Base-by-base conservation (phyloP, 345 rosid genomes). In the Citrus medica region DNA sequence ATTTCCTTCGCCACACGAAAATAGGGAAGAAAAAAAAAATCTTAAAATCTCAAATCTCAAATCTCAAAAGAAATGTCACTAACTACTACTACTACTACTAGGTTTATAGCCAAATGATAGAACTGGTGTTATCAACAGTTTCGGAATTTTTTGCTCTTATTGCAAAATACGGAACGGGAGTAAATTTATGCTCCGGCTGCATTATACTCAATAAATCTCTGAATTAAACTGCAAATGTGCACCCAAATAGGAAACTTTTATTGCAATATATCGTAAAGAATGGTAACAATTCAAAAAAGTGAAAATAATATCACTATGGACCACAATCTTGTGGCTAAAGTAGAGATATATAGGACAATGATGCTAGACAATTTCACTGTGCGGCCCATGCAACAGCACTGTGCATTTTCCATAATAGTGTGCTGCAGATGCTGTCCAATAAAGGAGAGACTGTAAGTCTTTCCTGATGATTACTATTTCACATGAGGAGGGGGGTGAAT, bases 381-480 rank as follows among this genome's bases (percentile, higher is more conserved):
- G 79, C 40, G 51, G 24, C 75, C 68, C 64, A 72, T 69, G 79
- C 79, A 56, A 46, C 17, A 79, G 9, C 38, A 35, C 75, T 46
- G 79, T 74, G 79, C 81, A 53, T 53, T 76, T 79, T 78, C 80
- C 84, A 81, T 28, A 75, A 70, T 81, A 74, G 77, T 67, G 5
- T 74, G 79, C 56, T 76, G 77, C 77, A 79, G 86, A 76, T 82
- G 48, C 75, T 83, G 90, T 84, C 85, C 75, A 72, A 78, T 40
- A 72, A 81, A 82, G 69, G 67, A 66, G n/a, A 37, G 81, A 78
- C 61, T 58, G 4, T 48, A 10, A 46, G 22, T 32, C 60, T 71
- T 46, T 60, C 61, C n/a, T n/a, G 59, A 53, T 78, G 16, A 40
- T 69, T 46, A 66, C 19, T 46, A 3, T 46, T 46, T 4, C 58